These are phyloP conservation scores for Nymphaea colorata DNA, from an alignment of 164 flowering plant species.

Conservation along the genomic window DNA sequence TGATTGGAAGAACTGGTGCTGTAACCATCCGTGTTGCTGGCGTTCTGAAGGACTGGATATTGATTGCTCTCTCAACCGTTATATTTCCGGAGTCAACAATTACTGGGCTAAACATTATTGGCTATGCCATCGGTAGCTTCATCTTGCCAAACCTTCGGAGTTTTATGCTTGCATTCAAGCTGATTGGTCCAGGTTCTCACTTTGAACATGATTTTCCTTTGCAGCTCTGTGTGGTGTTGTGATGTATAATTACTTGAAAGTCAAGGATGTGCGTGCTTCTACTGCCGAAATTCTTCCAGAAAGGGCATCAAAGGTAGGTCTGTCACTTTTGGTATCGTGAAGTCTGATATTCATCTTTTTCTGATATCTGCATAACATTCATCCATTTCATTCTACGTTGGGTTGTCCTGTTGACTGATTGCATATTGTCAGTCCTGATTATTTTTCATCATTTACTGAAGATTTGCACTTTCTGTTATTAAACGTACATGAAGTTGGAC, in stretches of 20 bases:
- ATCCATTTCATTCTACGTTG: neutral
- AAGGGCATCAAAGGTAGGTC: conserved; percentile 41
- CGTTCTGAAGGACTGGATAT: conserved; percentile 94
- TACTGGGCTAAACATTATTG: conserved; percentile 79
- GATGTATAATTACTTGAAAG: conserved; percentile 92
- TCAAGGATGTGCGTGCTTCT: conserved; percentile 70
- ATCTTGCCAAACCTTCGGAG: neutral
- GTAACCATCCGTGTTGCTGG: conserved; percentile 97
- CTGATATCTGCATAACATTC: neutral
- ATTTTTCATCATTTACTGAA: no score
- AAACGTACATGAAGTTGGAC: no score
- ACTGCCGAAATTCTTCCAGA: conserved; percentile 44
- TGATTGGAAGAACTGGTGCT: conserved; percentile 95
- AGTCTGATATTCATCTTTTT: neutral
- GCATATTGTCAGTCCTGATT: no score
- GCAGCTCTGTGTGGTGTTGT: conserved; percentile 94
- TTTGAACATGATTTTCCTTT: neutral
- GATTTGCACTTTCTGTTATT: no score
- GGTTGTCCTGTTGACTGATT: no score
- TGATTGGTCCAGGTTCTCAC: neutral
- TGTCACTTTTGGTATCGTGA: neutral
- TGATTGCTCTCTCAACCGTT: conserved; percentile 92
- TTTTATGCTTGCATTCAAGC: neutral
- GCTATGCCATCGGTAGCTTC: conserved; percentile 82
- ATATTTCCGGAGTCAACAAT: conserved; percentile 91